Base-by-base conservation (phyloP, 768 basidiomycete species). In the Sarcodon sp. region DNA sequence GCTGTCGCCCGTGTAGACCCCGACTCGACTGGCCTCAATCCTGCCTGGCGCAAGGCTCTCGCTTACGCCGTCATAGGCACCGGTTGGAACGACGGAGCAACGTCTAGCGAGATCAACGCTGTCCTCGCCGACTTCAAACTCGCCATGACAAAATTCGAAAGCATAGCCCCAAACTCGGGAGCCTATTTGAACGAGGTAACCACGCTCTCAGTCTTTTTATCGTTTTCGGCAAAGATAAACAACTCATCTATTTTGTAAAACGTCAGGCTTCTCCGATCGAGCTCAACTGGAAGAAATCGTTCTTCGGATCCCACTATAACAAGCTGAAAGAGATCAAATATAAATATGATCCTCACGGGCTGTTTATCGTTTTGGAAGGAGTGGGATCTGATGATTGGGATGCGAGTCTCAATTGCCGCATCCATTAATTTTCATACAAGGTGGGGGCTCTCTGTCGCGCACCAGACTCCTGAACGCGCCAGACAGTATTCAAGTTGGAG, bases 331-430 rank as follows among this genome's bases (percentile, higher is more conserved):
- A 47, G 1, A 70, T 77, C 57, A 76, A 77, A 55, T 33, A 45
- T 6, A 62, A 56, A 50, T 71, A 73, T 45, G 75, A 78, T 55
- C 68, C 72, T 0, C 48, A 58, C 11, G 62, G 55, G 21, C 47
- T 77, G 11, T 77, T 77, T 53, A 56, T 76, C 6, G 70, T 76
- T n/a, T 49, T 57, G 0, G 57, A 62, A 18, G 76, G 75, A 1
- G 71, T 77, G 1, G 73, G 72, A 0, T 71, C 71, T 3, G 73
- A 76, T 15, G 64, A 70, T 1, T 76, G 73, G 73, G 71, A 73
- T 52, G 44, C 46, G 5, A 47, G 43, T 2, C 46, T 63, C 35
- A 55, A 52, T 6, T 63, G 62, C 50, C 58, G 52, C 3, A 27
- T 27, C 21, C 21, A 27, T 27, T 27, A 27, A 27, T 27, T 27